Base-by-base conservation (phyloP, 208 protist species). In the Polymyxa betae region DNA sequence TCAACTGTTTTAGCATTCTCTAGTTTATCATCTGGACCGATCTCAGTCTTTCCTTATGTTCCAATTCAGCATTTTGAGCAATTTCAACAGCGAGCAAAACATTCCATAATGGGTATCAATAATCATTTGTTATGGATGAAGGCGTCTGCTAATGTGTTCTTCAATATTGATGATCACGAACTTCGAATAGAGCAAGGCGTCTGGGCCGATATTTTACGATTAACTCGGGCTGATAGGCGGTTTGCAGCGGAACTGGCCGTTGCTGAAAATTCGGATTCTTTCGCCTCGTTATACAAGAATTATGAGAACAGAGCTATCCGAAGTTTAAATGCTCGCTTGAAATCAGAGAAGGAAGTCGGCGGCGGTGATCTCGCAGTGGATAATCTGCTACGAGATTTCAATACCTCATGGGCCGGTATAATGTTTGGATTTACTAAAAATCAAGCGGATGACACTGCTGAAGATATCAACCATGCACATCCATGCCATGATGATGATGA, bases 1-100 rank as follows among this genome's bases (percentile, higher is more conserved):
- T 82, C 72, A 35, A 82, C 72, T 40, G 72, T 82, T 5, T 35
- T 82, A 16, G 72, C 72, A 12, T 20, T 82, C 5, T 82, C 72
- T 12, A 82, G 16, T 20, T 5, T 35, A 16, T 5, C 35, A 20
- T 35, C n/a, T 38, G 16, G 35, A 5, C 35, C 5, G 5, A 82
- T n/a, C 12, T 35, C 16, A 5, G n/a, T 35, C 72, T 45, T 40
- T 12, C 72, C 72, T 38, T 82, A 82, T 43, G 72, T 82, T 35
- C 72, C 72, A 43, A 35, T 82, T n/a, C 5, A 5, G 5, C 35
- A 40, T 12, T 20, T 82, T 43, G 40, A 82, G 5, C 16, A 43
- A 38, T 20, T 82, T 20, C n/a, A 38, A n/a, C 16, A 5, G 16
- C 10, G 16, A 45, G 5, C 40, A 5, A 82, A 82, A 43, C 72